Evolutionary conservation across 495 filamentous ascomycete species (phyloP), one percentile per base, ranked within the genome.

Genomic region (Penicillium verhagenii): DNA sequence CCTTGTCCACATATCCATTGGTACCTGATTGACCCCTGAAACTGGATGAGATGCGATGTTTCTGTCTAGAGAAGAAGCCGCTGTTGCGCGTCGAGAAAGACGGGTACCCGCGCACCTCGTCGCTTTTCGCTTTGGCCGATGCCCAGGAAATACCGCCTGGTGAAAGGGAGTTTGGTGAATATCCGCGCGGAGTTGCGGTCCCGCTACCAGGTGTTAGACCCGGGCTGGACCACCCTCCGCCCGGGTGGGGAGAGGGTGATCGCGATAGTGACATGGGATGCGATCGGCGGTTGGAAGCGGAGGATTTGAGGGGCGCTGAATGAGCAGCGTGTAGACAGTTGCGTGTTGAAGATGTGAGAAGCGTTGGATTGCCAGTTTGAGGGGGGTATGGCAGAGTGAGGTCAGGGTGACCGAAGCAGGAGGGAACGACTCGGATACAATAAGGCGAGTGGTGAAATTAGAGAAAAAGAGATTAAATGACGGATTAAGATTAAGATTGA

Each of bases 161-260:
- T 23, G 37, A n/a, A 2, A 38, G 13, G 21, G 69, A 49, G 31
- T 49, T 61, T 6, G 72, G 60, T 2, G 70, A 65, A 60, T 77
- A 83, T 19, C 78, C 75, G 51, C 78, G 72, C 25, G 89, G 88
- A 62, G 84, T 90, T 21, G 86, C 82, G 63, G 80, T 78, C 54
- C 86, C 88, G 68, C 86, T 91, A 37, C 79, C 74, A 45, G 84
- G 82, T 44, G 82, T 86, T 47, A 95, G 77, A 26, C 89, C 90
- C 18, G 91, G 91, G 71, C 86, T 93, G 53, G 89, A 83, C 91
- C 92, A 96, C 59, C 90, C 91, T 63, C 88, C 90, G 59, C 87
- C 88, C 57, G 82, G 84, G 50, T 82, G 81, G 55, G 90, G 91
- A 45, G 89, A 93, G 43, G 90, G 90, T 63, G 90, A 93, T 71